A percentile compares a stretch with the other conserved stretches of the same genome.
These are phyloP conservation scores for Scedosporium boydii DNA, from an alignment of 2,329 filamentous ascomycete genomes.

Conservation along the genomic window DNA sequence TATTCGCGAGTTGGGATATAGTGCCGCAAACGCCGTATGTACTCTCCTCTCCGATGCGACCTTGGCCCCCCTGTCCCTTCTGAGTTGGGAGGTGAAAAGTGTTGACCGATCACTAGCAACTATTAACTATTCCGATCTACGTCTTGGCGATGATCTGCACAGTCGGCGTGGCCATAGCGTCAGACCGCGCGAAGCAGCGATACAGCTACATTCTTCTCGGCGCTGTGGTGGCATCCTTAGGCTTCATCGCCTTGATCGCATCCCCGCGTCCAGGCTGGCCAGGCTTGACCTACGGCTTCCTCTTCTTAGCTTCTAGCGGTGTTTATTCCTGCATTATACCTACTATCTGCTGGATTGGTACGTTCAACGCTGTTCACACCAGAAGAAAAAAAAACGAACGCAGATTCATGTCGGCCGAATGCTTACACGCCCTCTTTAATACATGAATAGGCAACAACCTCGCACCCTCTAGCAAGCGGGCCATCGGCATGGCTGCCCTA, in stretches of 20 bases:
- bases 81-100: no score
- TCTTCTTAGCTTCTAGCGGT: conserved; percentile 15
- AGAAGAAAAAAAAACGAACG: no score
- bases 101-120: neutral
- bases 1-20: conserved; percentile 5
- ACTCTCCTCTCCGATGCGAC: no score
- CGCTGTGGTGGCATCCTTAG: no score
- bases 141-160: conserved; percentile 15
- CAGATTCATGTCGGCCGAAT: no score
- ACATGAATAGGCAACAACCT: conserved; percentile 17
- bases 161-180: conserved; percentile 4
- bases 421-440: no score
- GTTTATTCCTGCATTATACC: conserved; percentile 22
- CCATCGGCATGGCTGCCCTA: conserved; percentile 15
- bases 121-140: conserved; percentile 10
- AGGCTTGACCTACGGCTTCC: conserved; percentile 17
- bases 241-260: conserved; percentile 3
- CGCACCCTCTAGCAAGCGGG: conserved; percentile 14
- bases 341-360: conserved; percentile 14
- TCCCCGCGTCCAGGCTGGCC: conserved; percentile 13
- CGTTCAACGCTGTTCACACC: neutral
- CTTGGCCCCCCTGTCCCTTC: no score
- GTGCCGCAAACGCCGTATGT: neutral
- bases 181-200: neutral
- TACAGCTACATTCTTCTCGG: no score